Evolutionary conservation across 2,329 filamentous ascomycete species (phyloP).

Genomic region (Aspergillus clavatus): DNA sequence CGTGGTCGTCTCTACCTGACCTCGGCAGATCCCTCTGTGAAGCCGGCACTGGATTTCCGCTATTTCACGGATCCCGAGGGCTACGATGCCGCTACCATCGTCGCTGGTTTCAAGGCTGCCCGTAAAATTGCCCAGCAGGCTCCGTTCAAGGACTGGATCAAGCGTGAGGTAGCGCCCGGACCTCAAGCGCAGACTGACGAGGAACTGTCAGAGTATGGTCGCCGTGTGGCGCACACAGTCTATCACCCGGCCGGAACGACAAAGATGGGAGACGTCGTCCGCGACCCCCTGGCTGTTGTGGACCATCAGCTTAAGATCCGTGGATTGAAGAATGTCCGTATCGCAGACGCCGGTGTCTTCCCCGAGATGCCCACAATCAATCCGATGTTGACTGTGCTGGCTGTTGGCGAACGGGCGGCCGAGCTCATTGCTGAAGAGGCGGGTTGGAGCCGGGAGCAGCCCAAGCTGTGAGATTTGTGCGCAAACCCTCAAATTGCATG

Average conservation of each 20-base stretch:
- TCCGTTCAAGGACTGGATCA: constrained; percentile 79
- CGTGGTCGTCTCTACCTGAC: constrained; percentile 73
- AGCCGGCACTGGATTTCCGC: constrained; percentile 80
- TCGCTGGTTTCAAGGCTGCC: constrained; percentile 71
- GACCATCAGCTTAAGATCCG: constrained; percentile 67
- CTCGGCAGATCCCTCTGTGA: constrained; percentile 67
- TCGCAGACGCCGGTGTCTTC: constrained; percentile 84
- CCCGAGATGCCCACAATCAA: constrained; percentile 83
- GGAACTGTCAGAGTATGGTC: constrained; percentile 74
- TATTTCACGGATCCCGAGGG: constrained; percentile 85
- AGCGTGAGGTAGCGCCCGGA: constrained; percentile 74
- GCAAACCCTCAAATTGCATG: no score
- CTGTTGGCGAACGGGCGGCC: constrained; percentile 75
- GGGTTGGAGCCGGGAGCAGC: constrained; percentile 57
- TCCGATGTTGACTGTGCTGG: constrained; percentile 84
- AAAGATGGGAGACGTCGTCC: constrained; percentile 73
- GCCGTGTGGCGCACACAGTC: constrained; percentile 77
- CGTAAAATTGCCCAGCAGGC: constrained; percentile 68
- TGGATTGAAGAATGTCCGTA: constrained; percentile 67
- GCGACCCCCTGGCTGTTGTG: constrained; percentile 72
- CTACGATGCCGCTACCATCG: constrained; percentile 77
- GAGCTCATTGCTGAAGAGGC: constrained; percentile 76
- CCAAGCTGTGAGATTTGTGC: constrained; percentile 45
- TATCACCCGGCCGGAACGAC: constrained; percentile 88
- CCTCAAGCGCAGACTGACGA: constrained; percentile 70